Percentiles rank a stretch among this genome's conserved stretches.
These are phyloP conservation scores for Bonia amplexicaulis DNA, from an alignment of 176 grass and related monocot genomes.

Conservation along the genomic window DNA sequence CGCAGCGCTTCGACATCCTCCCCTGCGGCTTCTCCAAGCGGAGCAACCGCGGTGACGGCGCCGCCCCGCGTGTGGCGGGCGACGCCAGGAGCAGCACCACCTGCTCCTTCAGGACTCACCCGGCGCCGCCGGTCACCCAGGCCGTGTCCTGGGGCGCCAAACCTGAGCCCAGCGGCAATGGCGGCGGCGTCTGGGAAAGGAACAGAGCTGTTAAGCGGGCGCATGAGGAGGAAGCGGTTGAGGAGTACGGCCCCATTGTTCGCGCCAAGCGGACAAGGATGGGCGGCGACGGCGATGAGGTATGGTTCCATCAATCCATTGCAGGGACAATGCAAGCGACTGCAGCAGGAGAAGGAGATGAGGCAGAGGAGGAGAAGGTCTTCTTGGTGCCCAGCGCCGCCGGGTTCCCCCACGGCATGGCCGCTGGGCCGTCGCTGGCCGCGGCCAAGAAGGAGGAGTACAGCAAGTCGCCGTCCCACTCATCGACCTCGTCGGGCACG, in stretches of 20 bases:
- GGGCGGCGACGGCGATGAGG: slow-evolving; percentile 43
- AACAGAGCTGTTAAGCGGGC: slow-evolving; percentile 57
- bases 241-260: slow-evolving; percentile 45
- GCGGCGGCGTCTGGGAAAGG: slow-evolving; percentile 29
- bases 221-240: slow-evolving; percentile 45
- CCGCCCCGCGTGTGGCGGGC: slow-evolving; percentile 37
- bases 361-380: slow-evolving; percentile 61
- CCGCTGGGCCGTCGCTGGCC: slow-evolving; percentile 39
- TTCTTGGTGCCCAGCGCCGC: slow-evolving; percentile 73
- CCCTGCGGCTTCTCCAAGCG: slow-evolving; percentile 81
- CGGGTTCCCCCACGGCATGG: slow-evolving; percentile 54
- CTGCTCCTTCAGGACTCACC: slow-evolving; percentile 65
- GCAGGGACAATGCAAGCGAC: slow-evolving; percentile 39
- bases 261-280: slow-evolving; percentile 72
- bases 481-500: slow-evolving; percentile 65
- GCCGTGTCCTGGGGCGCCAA: slow-evolving; percentile 49
- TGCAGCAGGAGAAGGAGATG: slow-evolving; percentile 15
- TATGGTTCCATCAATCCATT: slow-evolving; percentile 84
- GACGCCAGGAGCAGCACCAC: slow-evolving; percentile 39
- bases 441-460: slow-evolving; percentile 53
- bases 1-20: slow-evolving; percentile 68
- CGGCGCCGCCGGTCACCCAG: slow-evolving; percentile 43
- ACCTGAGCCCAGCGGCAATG: slow-evolving; percentile 34
- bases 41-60: slow-evolving; percentile 16
- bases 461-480: slow-evolving; percentile 76